Base-by-base conservation (phyloP, 1,284 basidiomycete species). In the Irpex lacteus region DNA sequence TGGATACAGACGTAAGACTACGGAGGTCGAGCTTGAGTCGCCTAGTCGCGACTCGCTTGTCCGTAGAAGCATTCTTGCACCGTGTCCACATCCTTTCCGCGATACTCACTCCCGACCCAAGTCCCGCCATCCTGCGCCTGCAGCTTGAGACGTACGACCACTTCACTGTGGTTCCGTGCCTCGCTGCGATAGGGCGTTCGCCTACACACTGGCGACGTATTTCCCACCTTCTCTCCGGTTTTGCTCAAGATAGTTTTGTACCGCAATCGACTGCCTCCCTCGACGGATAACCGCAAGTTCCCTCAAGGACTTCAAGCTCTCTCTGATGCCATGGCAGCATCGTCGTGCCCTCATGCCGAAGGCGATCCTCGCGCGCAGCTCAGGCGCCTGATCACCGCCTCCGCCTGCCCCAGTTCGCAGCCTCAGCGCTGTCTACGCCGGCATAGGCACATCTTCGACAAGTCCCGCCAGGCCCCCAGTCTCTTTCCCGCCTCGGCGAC, bases 81-180 rank as follows among this genome's bases (percentile, higher is more conserved):
- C 58, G 61, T 66, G 65, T 63, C 56, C 18, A 34, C 19, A 49
- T 60, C 59, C 54, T 13, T 21, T 38, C 37, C 58, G 49, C 64
- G 52, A 8, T 32, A 13, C 73, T 62, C 59, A 57, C 26, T 82
- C 82, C 65, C 84, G 71, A 64, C 78, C 82, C 78, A 69, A 74
- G 73, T 77, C 84, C 76, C 74, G 79, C 82, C 85, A 79, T 82
- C 78, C 75, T 80, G 78, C 77, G 81, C 82, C 64, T 53, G 60
- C 63, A 63, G 70, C 68, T 70, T 70, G 71, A 63, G 72, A 83
- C 81, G 85, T 63, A 88, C 86, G 86, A 88, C 86, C 87, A 84
- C 88, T 90, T 91, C 64, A 74, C 71, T 90, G 89, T 83, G 87
- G 86, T 87, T 84, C 78, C 85, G 86, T 87, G 82, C 81, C 82